Evolutionary conservation across 225 moss, liverwort and hornwort species (phyloP), one percentile per base, ranked within the genome.

Genomic region (Anthoceros angustus): DNA sequence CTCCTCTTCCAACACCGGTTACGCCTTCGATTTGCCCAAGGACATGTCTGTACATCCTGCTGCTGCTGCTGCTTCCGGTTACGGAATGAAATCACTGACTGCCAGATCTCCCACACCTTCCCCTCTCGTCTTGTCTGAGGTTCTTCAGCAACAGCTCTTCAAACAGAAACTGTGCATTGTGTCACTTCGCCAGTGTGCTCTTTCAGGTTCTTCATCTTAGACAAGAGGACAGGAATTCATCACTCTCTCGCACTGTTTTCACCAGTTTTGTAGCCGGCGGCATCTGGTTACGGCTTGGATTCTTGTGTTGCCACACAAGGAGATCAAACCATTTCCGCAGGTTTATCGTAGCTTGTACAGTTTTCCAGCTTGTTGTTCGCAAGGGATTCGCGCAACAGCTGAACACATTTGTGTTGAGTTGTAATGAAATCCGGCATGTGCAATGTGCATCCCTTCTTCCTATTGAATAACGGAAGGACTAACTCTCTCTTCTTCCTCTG

Each of bases 81-180:
- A 60, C 0, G 40, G 67, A 25, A 40, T 74, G 10, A 66, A 84
- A 39, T 64, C 80, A 5, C 71, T 77, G 63, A 43, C 78, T 41
- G 67, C 73, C 25, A 76, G 87, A 18, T 65, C 82, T 38, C 70
- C 84, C 42, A 60, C 87, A 15, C 73, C 80, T 69, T 55, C n/a
- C 8, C 86, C 90, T n/a, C 75, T 91, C 12, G 80, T 91, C 41
- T 63, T 90, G 66, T 83, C 95, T 16, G 90, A 90, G 70, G 70
- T 85, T 46, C 82, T 90, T 50, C 90, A 95, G 77, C 81, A 88
- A 71, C 95, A 95, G 78, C 80, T 90, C 8, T 95, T 92, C 75
- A 95, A 95, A 78, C 86, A 86, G 83, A 95, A 85, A 76, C 82
- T 88, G 18, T 91, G 91, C 64, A 79, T 95, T 72, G 91, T 91